Conservation (phyloP, 805 yeast genomes). For the Suhomyces vadensis region DNA sequence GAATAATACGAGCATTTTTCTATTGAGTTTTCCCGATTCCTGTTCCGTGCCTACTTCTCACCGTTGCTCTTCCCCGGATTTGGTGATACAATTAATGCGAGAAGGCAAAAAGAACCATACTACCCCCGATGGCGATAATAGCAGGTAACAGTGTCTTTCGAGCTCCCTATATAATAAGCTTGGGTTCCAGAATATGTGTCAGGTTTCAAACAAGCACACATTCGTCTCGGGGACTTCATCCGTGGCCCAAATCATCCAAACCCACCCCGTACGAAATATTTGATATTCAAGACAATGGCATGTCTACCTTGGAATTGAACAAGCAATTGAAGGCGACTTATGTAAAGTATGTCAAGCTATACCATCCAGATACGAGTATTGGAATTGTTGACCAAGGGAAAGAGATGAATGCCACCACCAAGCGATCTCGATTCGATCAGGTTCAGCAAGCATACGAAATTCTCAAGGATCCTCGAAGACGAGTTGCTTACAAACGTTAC, state of each 20-base stretch:
- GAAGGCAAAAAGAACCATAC: too few species aligned
- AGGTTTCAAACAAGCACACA: slow-evolving; percentile 1
- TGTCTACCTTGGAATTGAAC: slow-evolving; percentile 53
- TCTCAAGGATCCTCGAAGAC: slow-evolving; percentile 51
- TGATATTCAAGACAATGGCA: slow-evolving; percentile 30
- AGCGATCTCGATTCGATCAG: slow-evolving; percentile 32
- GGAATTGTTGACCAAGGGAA: slow-evolving; percentile 28
- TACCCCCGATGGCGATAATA: too few species aligned
- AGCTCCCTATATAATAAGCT: neutral
- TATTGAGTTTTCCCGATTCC: too few species aligned
- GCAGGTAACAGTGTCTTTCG: too few species aligned
- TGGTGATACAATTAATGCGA: too few species aligned
- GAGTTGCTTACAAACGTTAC: slow-evolving; percentile 31
- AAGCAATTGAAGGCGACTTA: slow-evolving; percentile 41
- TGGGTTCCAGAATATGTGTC: neutral
- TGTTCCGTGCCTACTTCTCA: too few species aligned
- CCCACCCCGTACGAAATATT: slow-evolving; percentile 78
- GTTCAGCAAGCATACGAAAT: slow-evolving; percentile 42
- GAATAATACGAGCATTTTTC: too few species aligned
- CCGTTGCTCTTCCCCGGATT: slow-evolving; percentile 1
- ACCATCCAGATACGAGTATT: slow-evolving; percentile 72
- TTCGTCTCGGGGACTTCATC: slow-evolving; percentile 22
- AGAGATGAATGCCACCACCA: slow-evolving; percentile 31
- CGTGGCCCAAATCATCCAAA: slow-evolving; percentile 57
- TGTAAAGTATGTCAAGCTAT: slow-evolving; percentile 57